phyloP scores from a whole-genome alignment of 305 asterid genomes.

The Striga hermonthica region DNA sequence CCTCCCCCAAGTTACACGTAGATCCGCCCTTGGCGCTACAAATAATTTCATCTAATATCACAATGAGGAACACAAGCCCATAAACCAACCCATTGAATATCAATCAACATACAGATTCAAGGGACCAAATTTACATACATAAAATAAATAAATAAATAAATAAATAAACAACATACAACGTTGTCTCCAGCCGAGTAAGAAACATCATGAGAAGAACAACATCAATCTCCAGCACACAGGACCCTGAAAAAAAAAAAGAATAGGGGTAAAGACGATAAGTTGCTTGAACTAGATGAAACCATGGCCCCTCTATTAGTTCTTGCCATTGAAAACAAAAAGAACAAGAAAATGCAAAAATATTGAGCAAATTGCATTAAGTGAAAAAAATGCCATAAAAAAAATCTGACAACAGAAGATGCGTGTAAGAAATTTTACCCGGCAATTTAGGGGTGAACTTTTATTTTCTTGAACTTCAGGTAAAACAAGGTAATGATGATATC shows the following conservation, averaged over 20 bases:
- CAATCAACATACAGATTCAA: background rate
- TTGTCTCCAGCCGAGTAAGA: conserved; percentile 45
- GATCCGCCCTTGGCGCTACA: too few species aligned
- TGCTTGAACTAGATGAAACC: conserved; percentile 2
- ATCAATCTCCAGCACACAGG: conserved; percentile 43
- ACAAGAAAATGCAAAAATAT: background rate
- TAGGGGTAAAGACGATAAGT: conserved; percentile 23
- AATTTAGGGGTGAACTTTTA: too few species aligned
- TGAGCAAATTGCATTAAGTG: conserved; percentile 4
- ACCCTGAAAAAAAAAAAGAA: conserved; percentile 24
- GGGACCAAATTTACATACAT: background rate
- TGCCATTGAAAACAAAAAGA: background rate
- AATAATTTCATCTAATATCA: background rate
- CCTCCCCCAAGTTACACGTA: too few species aligned
- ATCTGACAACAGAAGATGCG: background rate
- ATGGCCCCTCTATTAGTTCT: conserved; percentile 5
- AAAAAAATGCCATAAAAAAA: background rate
- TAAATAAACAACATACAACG: conserved; percentile 34
- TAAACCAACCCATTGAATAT: background rate
- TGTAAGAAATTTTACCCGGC: too few species aligned
- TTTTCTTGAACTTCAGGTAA: too few species aligned
- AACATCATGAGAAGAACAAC: conserved; percentile 31
- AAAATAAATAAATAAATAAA: background rate
- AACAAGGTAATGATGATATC: too few species aligned
- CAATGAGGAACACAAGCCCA: background rate